These are phyloP conservation scores for Andrographis paniculata DNA, from an alignment of 305 asterid genomes.

Conservation along the genomic window DNA sequence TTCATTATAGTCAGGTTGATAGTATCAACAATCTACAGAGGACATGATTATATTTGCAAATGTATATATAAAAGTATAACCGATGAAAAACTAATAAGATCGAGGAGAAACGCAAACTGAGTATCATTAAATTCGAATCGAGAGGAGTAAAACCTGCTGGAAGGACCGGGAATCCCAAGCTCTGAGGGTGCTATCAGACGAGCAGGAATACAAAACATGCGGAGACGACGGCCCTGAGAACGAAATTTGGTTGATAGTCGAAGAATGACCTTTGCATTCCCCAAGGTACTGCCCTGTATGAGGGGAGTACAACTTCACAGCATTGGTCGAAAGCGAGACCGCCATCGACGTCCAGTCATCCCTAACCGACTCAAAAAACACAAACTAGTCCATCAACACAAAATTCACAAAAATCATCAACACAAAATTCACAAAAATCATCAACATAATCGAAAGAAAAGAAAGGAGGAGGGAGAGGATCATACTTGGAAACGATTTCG, in stretches of 20 bases:
- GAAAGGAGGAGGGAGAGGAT: background rate
- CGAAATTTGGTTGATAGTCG: constrained; percentile 56
- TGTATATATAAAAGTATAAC: too few species aligned
- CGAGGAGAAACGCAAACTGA: too few species aligned
- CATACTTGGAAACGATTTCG: constrained; percentile 68
- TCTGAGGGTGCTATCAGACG: constrained; percentile 74
- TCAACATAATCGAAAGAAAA: background rate
- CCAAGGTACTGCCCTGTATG: constrained; percentile 78
- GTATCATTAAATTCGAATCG: background rate
- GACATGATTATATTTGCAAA: too few species aligned
- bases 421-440: background rate
- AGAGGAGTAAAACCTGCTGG: constrained; percentile 45
- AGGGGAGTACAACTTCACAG: constrained; percentile 81
- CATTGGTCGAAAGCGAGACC: constrained; percentile 78
- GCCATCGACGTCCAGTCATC: constrained; percentile 88
- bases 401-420: background rate
- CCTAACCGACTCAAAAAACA: constrained; percentile 27
- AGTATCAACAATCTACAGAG: too few species aligned
- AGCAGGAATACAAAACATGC: constrained; percentile 65
- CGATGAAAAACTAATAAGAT: too few species aligned
- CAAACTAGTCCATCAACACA: background rate
- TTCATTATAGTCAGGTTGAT: too few species aligned
- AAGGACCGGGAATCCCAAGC: constrained; percentile 95
- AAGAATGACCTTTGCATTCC: constrained; percentile 69
- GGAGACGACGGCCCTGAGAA: constrained; percentile 56